Conservation (phyloP, 345 rosid genomes). For the Hibiscus syriacus region DNA sequence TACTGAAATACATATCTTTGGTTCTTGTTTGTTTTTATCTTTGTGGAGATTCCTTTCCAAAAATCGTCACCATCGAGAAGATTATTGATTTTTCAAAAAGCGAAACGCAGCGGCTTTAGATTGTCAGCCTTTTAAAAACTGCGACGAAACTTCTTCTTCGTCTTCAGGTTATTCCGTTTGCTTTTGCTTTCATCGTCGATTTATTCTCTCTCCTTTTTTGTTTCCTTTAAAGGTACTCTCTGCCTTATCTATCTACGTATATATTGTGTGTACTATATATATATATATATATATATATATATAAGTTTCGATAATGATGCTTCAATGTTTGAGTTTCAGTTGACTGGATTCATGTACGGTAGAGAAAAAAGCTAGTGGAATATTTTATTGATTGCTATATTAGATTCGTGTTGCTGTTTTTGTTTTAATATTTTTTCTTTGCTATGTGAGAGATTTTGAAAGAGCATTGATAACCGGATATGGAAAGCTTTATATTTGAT, state of each 20-base stretch:
- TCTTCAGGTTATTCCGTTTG: neutral
- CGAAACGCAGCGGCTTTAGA: neutral
- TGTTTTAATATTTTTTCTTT: too few relatives aligned
- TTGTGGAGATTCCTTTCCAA: slow-evolving; percentile 25
- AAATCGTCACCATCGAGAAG: slow-evolving; percentile 18
- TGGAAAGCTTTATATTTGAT: neutral
- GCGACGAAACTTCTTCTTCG: slow-evolving; percentile 2
- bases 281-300: too few relatives aligned
- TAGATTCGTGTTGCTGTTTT: too few relatives aligned
- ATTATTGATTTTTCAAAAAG: slow-evolving; percentile 15
- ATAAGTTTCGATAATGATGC: neutral
- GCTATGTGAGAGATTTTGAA: neutral
- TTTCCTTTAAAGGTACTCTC: slow-evolving; percentile 9
- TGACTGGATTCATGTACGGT: neutral
- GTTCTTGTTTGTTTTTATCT: slow-evolving; percentile 7
- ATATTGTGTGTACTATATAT: neutral
- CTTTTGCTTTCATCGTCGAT: slow-evolving; percentile 7
- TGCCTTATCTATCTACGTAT: neutral
- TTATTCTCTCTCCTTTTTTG: neutral
- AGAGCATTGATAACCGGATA: neutral
- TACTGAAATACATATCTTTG: neutral
- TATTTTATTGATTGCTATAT: neutral
- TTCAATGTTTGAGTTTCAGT: neutral
- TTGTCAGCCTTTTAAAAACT: neutral
- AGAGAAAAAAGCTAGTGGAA: neutral